Conservation (phyloP, 1,139 yeast species). For the Saccharomycopsis hybrid region DNA sequence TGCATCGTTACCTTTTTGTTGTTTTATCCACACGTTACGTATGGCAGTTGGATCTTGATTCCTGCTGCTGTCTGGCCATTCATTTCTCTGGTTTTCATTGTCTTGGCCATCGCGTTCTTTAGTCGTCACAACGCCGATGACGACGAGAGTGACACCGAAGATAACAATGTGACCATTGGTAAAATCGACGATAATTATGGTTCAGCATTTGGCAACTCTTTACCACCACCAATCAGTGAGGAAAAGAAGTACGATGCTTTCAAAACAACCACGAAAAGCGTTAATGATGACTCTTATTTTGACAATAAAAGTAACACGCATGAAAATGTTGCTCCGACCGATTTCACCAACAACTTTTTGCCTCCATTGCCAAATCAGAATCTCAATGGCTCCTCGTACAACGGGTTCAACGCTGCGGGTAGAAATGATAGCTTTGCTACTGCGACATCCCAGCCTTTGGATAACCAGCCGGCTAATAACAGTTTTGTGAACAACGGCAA, state of each 20-base stretch:
- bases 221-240: conserved; percentile 9
- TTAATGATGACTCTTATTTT: conserved; percentile 9
- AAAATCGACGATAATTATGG: conserved; percentile 24
- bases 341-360: conserved; percentile 14
- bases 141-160: conserved; percentile 28
- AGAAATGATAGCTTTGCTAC: conserved; percentile 12
- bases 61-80: conserved; percentile 57
- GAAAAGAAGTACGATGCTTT: conserved; percentile 12
- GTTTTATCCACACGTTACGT: conserved; percentile 56
- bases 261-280: background rate
- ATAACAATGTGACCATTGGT: conserved; percentile 29
- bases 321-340: conserved; percentile 7
- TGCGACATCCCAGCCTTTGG: conserved; percentile 1
- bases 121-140: conserved; percentile 20
- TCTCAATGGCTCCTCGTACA: conserved; percentile 1
- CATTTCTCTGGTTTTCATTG: conserved; percentile 41
- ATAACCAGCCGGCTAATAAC: no score
- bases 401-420: conserved; percentile 1
- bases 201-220: conserved; percentile 12
- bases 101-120: conserved; percentile 27
- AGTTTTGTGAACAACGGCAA: no score
- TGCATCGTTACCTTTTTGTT: conserved; percentile 50
- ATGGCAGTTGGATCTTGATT: conserved; percentile 66
- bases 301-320: conserved; percentile 8
- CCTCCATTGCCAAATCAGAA: conserved; percentile 10